Percentiles rank a stretch among this genome's conserved stretches.
These are phyloP conservation scores for Candida sithepensis DNA, from an alignment of 805 yeast species.

Conservation along the genomic window DNA sequence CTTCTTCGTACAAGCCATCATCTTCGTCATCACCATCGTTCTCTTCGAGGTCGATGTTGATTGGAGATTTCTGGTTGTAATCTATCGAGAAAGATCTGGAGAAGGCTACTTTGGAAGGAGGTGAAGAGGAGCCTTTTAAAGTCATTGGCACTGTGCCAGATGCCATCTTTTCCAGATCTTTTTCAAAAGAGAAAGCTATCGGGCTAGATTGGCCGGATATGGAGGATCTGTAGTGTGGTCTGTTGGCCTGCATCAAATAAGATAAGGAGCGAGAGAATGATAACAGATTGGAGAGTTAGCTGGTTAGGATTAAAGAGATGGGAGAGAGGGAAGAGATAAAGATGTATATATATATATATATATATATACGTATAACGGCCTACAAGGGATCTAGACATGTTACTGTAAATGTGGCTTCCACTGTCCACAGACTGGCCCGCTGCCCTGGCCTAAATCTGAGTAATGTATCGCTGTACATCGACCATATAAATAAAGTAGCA, in stretches of 20 bases:
- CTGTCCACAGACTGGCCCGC: no score
- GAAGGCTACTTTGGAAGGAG: neutral
- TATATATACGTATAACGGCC: no score
- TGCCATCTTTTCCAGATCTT: neutral
- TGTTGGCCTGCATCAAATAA: neutral
- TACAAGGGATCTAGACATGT: no score
- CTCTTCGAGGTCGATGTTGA: neutral
- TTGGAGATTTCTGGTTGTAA: neutral
- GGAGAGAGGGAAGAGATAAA: no score
- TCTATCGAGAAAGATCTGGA: neutral
- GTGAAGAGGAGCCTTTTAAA: neutral
- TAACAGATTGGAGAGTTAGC: no score
- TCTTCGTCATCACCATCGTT: neutral
- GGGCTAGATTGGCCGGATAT: neutral
- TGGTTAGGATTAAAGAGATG: no score
- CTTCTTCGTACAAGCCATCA: neutral
- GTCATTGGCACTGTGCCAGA: neutral
- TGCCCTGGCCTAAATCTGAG: no score
- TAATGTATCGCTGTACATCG: no score
- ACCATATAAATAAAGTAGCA: no score
- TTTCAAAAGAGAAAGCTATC: neutral
- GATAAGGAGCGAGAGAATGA: no score
- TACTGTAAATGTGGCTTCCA: no score
- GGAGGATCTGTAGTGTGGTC: slow-evolving; percentile 1
- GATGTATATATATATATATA: no score